These are phyloP conservation scores for Lichenothelia convexa DNA, from an alignment of 495 filamentous ascomycete species.

Conservation along the genomic window DNA sequence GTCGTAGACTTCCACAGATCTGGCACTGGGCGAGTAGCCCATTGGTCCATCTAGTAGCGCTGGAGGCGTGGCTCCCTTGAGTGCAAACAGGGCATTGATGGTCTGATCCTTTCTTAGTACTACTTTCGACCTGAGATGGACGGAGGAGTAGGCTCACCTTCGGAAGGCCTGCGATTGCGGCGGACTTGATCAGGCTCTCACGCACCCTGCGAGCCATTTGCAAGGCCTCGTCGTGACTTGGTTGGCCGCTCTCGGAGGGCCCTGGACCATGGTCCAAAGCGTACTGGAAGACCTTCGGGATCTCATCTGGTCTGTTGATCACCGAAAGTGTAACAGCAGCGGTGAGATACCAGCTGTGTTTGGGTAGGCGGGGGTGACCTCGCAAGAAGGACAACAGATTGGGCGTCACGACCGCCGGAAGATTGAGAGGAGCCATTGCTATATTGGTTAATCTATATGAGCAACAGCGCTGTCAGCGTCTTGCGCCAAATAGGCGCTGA, in stretches of 20 bases:
- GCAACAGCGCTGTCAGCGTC: too few relatives aligned
- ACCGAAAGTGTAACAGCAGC: slow-evolving; percentile 30
- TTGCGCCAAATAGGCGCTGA: too few relatives aligned
- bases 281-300: slow-evolving; percentile 28
- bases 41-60: slow-evolving; percentile 28
- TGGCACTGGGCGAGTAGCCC: slow-evolving; percentile 23
- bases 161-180: slow-evolving; percentile 33
- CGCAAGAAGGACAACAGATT: slow-evolving; percentile 29
- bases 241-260: slow-evolving; percentile 7
- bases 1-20: slow-evolving; percentile 21
- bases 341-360: slow-evolving; percentile 34
- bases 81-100: slow-evolving; percentile 32
- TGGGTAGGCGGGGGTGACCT: slow-evolving; percentile 25
- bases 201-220: slow-evolving; percentile 30
- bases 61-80: slow-evolving; percentile 29
- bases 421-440: neutral
- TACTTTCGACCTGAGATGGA: neutral
- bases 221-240: slow-evolving; percentile 23
- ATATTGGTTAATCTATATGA: neutral
- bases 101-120: slow-evolving; percentile 15
- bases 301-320: slow-evolving; percentile 35
- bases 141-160: slow-evolving; percentile 21
- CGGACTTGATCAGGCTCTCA: slow-evolving; percentile 34
- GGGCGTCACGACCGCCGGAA: slow-evolving; percentile 10
- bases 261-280: slow-evolving; percentile 21